Conservation (phyloP, 208 protist species). For the Angomonas desouzai region DNA sequence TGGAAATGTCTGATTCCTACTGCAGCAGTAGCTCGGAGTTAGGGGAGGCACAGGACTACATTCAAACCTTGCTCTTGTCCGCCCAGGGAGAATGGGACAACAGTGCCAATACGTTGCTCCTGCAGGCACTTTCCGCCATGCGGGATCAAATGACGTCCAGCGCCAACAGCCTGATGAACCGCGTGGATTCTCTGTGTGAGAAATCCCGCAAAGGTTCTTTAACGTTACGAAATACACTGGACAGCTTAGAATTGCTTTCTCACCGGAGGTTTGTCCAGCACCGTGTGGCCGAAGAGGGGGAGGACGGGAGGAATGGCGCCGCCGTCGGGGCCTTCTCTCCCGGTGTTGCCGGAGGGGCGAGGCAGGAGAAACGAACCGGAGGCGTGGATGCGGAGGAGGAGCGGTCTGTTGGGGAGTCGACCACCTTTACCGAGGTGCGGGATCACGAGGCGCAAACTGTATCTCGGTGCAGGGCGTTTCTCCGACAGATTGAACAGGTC, state of each 20-base stretch:
- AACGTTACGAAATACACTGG: slow-evolving; percentile 52
- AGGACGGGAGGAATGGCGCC: neutral
- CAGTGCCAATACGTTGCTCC: slow-evolving; percentile 38
- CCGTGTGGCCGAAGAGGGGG: slow-evolving; percentile 40
- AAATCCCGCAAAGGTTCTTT: slow-evolving; percentile 25
- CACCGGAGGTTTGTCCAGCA: slow-evolving; percentile 78
- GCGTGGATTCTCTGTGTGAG: slow-evolving; percentile 32
- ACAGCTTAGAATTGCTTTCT: slow-evolving; percentile 50
- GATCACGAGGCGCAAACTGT: neutral
- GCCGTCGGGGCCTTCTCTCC: neutral
- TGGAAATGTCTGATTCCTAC: neutral
- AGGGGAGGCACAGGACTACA: neutral
- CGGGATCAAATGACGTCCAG: slow-evolving; percentile 29
- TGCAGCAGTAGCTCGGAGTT: neutral
- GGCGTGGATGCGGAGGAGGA: neutral
- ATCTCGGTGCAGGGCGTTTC: slow-evolving; percentile 5
- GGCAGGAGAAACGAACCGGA: neutral
- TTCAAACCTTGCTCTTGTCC: slow-evolving; percentile 24
- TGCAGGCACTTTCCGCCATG: slow-evolving; percentile 36
- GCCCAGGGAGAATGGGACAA: slow-evolving; percentile 34
- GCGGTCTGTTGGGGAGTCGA: neutral
- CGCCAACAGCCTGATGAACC: slow-evolving; percentile 12
- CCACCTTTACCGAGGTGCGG: neutral
- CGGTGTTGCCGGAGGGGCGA: neutral
- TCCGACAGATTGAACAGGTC: slow-evolving; percentile 14